Percentiles rank a stretch among this genome's conserved stretches.
phyloP scores from a whole-genome alignment of 202 grass and related monocot genomes.

The Schoenoplectus triqueter region DNA sequence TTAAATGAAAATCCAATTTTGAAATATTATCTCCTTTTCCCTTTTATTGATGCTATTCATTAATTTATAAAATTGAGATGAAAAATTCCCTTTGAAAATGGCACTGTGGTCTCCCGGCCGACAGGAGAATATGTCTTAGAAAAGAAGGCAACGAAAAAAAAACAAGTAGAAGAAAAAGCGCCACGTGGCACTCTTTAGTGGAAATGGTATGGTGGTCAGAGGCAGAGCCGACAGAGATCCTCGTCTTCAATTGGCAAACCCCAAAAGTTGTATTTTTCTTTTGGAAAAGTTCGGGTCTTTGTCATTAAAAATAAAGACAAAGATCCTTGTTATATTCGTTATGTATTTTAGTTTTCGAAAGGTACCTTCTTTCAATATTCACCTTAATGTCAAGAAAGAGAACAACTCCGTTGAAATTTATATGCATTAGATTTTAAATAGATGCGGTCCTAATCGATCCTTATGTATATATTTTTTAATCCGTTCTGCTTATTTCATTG shows the following conservation, averaged over 20 bases:
- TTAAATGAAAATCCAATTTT: too few species aligned
- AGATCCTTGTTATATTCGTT: too few species aligned
- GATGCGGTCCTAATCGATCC: neutral
- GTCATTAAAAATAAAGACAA: neutral
- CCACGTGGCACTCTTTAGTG: neutral
- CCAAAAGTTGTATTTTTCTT: neutral
- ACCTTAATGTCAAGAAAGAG: neutral
- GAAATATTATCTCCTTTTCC: too few species aligned
- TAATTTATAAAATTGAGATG: too few species aligned
- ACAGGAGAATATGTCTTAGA: too few species aligned
- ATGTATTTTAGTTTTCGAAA: too few species aligned
- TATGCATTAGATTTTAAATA: neutral
- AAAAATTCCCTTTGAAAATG: too few species aligned
- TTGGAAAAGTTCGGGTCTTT: neutral
- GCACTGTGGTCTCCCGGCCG: too few species aligned
- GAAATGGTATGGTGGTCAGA: too few species aligned
- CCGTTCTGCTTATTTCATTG: neutral
- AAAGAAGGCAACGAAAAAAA: too few species aligned
- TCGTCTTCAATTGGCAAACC: neutral
- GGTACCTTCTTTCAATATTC: neutral
- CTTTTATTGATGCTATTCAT: too few species aligned
- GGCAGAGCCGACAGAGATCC: neutral
- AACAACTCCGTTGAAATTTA: slow-evolving; percentile 23
- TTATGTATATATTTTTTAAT: neutral
- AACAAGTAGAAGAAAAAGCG: neutral